phyloP scores from a whole-genome alignment of 73 alveolate species.

The Breviolum minutum region DNA sequence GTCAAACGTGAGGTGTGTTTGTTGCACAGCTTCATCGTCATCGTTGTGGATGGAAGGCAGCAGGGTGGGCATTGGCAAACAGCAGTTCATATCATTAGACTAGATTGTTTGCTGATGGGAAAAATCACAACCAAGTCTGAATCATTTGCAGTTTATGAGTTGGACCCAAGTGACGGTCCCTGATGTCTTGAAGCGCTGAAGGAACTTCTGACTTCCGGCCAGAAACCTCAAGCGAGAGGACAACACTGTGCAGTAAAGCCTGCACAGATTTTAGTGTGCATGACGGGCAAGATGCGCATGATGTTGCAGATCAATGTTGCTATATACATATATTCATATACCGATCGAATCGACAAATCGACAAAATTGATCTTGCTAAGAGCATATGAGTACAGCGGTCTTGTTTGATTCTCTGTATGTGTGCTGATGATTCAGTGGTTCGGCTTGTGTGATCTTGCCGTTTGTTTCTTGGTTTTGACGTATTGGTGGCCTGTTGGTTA shows the following conservation, averaged over 20 bases:
- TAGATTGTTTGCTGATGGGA: too few species aligned
- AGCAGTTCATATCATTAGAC: neutral
- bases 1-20: neutral
- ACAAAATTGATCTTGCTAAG: too few species aligned
- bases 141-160: neutral
- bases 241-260: slow-evolving; percentile 27
- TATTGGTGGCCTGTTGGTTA: too few species aligned
- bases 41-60: slow-evolving; percentile 42
- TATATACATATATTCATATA: too few species aligned
- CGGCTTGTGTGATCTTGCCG: too few species aligned
- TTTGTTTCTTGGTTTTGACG: too few species aligned
- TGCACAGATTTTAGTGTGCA: neutral
- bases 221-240: slow-evolving; percentile 23
- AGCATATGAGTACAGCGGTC: too few species aligned
- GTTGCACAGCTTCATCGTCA: slow-evolving; percentile 45
- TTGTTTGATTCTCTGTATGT: neutral
- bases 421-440: neutral
- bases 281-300: too few species aligned
- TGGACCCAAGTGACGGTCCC: neutral
- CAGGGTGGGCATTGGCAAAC: neutral
- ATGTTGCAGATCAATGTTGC: too few species aligned
- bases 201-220: neutral
- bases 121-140: too few species aligned
- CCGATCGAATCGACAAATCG: too few species aligned
- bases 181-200: neutral